phyloP scores from a whole-genome alignment of 2,329 filamentous ascomycete species.

The Arachnopeziza araneosa region DNA sequence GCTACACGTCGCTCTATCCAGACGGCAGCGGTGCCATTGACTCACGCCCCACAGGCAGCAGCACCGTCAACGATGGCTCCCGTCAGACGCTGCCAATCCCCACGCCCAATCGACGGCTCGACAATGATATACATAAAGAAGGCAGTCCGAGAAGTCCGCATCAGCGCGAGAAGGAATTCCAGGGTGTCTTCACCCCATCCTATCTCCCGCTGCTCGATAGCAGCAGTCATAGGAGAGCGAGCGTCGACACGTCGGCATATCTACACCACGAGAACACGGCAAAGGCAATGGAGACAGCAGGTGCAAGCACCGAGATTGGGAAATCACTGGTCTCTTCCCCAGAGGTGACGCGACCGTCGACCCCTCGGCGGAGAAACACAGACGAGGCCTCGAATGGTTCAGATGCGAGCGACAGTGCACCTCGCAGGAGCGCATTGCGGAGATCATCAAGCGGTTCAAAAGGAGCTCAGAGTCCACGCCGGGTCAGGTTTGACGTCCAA shows the following conservation, averaged over 20 bases:
- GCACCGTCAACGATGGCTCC: constrained; percentile 8
- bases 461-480: constrained; percentile 46
- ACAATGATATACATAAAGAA: constrained; percentile 25
- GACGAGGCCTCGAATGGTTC: constrained; percentile 42
- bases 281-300: constrained; percentile 17
- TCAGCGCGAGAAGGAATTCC: constrained; percentile 54
- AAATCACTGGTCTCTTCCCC: constrained; percentile 12
- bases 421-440: constrained; percentile 51
- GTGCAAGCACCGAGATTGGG: constrained; percentile 11
- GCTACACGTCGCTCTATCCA: constrained; percentile 24
- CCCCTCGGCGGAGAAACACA: constrained; percentile 27
- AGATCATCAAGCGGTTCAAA: constrained; percentile 47
- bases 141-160: constrained; percentile 40
- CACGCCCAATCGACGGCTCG: constrained; percentile 25
- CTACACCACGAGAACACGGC: constrained; percentile 5
- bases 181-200: constrained; percentile 56
- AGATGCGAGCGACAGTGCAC: constrained; percentile 43
- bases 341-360: constrained; percentile 19
- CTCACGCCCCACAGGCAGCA: constrained; percentile 22
- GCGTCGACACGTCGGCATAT: constrained; percentile 12
- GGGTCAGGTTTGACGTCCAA: constrained; percentile 57
- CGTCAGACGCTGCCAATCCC: constrained; percentile 10
- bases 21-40: constrained; percentile 14
- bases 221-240: constrained; percentile 22
- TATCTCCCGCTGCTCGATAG: constrained; percentile 57